phyloP scores from a whole-genome alignment of 805 yeast species.

The Sugiyamaella lignohabitans region DNA sequence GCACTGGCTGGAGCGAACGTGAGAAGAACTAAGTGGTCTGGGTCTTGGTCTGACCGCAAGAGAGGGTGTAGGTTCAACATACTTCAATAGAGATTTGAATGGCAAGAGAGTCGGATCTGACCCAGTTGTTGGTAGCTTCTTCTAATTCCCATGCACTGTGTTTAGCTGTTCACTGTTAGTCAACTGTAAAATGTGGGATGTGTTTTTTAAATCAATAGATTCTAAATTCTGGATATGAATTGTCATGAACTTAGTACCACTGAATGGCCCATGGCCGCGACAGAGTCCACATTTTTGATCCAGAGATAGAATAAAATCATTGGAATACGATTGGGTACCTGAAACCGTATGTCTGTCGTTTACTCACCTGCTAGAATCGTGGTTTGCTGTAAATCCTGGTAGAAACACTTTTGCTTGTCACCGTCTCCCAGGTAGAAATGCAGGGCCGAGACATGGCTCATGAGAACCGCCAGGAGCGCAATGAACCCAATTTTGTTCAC shows the following conservation, averaged over 20 bases:
- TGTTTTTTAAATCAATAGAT: too few relatives aligned
- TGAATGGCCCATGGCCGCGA: not conserved
- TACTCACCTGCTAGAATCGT: slow-evolving; percentile 69
- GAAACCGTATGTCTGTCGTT: too few relatives aligned
- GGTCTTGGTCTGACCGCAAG: not conserved
- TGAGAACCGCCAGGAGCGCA: slow-evolving; percentile 15
- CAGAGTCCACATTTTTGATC: too few relatives aligned
- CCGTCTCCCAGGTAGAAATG: slow-evolving; percentile 78
- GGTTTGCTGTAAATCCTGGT: slow-evolving; percentile 68
- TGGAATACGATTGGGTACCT: too few relatives aligned
- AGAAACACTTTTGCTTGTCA: slow-evolving; percentile 68
- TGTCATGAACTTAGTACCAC: not conserved
- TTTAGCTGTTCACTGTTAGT: slow-evolving; percentile 28
- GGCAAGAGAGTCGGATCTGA: slow-evolving; percentile 46
- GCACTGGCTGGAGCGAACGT: too few relatives aligned
- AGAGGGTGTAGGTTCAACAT: slow-evolving; percentile 15
- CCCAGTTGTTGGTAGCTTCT: slow-evolving; percentile 43
- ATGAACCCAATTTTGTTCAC: too few relatives aligned
- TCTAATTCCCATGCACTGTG: slow-evolving; percentile 63
- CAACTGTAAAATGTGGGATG: not conserved
- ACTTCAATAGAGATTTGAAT: slow-evolving; percentile 65
- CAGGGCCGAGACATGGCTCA: slow-evolving; percentile 39
- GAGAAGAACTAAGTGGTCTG: too few relatives aligned
- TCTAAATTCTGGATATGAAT: not conserved
- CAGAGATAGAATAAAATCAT: too few relatives aligned